Conservation (phyloP, 2,329 filamentous ascomycete species). For the Neophaeococcomyces aloes region DNA sequence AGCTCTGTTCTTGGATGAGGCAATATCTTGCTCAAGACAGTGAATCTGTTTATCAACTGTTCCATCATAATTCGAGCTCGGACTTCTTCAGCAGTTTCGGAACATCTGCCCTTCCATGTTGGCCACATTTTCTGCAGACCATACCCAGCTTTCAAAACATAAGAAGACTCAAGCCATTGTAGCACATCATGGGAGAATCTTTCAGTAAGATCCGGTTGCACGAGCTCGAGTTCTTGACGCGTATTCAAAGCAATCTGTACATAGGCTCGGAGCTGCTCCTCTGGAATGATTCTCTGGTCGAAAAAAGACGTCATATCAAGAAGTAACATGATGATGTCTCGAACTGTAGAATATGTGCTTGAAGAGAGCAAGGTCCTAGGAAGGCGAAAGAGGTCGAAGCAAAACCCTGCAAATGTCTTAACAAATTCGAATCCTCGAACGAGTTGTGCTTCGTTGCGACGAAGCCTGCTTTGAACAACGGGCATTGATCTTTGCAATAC, state of each 20-base stretch:
- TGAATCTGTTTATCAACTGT: slow-evolving; percentile 36
- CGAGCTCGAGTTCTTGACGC: slow-evolving; percentile 26
- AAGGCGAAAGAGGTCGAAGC: slow-evolving; percentile 2
- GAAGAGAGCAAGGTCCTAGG: not conserved
- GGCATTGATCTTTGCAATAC: not conserved
- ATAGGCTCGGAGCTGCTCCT: slow-evolving; percentile 46
- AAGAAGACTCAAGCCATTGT: slow-evolving; percentile 1
- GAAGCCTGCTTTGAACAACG: not conserved
- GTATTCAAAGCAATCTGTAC: slow-evolving; percentile 33
- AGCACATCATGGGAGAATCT: slow-evolving; percentile 44
- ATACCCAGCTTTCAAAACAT: slow-evolving; percentile 28
- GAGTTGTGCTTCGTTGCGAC: not conserved
- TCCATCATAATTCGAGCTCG: slow-evolving; percentile 34
- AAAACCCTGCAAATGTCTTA: not conserved
- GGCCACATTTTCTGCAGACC: slow-evolving; percentile 20
- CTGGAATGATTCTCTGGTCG: slow-evolving; percentile 36
- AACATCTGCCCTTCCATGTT: slow-evolving; percentile 16
- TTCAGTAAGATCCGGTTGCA: slow-evolving; percentile 54
- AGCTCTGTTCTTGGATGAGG: slow-evolving; percentile 28
- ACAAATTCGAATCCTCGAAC: slow-evolving; percentile 1
- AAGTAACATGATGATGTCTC: slow-evolving; percentile 31
- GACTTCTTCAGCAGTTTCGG: slow-evolving; percentile 24
- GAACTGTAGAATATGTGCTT: slow-evolving; percentile 18
- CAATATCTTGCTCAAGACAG: slow-evolving; percentile 25
- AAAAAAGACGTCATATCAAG: slow-evolving; percentile 39